These are phyloP conservation scores for Syzygium grande DNA, from an alignment of 345 rosid genomes.

Conservation along the genomic window DNA sequence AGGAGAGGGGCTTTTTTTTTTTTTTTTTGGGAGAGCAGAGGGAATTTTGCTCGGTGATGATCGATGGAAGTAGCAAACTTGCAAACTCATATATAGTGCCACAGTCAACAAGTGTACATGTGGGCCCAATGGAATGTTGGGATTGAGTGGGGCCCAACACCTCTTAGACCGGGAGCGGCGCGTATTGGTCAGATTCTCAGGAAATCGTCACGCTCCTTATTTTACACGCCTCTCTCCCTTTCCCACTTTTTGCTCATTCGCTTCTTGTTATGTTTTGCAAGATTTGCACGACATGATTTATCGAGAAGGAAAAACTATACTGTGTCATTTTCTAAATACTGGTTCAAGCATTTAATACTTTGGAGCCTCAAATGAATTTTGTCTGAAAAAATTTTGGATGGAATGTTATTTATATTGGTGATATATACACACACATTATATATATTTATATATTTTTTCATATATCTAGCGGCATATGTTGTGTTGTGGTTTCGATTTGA, in stretches of 20 bases:
- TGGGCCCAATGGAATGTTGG: rapidly evolving
- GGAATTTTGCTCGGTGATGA: neutral
- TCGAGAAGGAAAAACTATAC: neutral
- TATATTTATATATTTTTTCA: too few relatives aligned
- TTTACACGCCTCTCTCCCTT: neutral
- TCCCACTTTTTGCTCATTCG: neutral
- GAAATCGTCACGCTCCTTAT: neutral
- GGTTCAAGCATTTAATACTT: neutral
- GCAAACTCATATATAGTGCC: neutral
- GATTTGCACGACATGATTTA: neutral
- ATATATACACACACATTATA: too few relatives aligned
- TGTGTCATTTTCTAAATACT: neutral
- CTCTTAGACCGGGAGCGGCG: neutral
- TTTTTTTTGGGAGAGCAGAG: too few relatives aligned
- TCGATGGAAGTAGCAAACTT: neutral
- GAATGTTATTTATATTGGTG: neutral
- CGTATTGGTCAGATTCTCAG: rapidly evolving
- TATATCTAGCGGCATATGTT: neutral
- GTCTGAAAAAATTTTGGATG: too few relatives aligned
- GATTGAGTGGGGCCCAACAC: neutral
- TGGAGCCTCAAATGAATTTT: neutral
- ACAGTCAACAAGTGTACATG: neutral
- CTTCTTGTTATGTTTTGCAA: neutral
- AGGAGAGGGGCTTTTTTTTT: neutral
- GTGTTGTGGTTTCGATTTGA: neutral